Base-by-base conservation (phyloP, 2,329 filamentous ascomycete species). In the Dactylellina drechsleri region DNA sequence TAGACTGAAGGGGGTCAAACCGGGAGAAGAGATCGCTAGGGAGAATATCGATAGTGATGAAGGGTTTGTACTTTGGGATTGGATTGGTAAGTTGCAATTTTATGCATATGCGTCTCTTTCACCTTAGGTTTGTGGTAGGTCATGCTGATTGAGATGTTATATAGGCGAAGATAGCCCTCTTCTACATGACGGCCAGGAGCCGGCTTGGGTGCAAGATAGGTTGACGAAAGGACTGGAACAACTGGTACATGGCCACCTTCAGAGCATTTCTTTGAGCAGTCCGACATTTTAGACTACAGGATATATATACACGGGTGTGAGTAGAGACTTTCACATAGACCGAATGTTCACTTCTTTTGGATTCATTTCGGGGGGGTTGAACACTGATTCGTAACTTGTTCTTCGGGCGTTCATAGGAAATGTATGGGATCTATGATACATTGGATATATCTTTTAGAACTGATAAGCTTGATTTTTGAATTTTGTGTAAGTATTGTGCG, bases 201-300 rank as follows among this genome's bases (percentile, higher is more conserved):
- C 88, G 0, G 88, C 90, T 79, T 91, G 89, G 86, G 82, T 91
- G 61, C 82, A 91, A 2, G 86, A 90, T 79, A 83, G 89, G 45
- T 81, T 91, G 15, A 89, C 87, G 79, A 88, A 91, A 81, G 90
- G 88, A 79, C 80, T 92, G 78, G 81, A 85, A 8, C 81, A 85
- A 47, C 79, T 84, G 41, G 78, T 80, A 53, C 76, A 53, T 26
- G 77, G 78, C 58, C 65, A 77, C 65, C 15, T 68, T 13, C 57
- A 68, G 40, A 65, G 36, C 20, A 75, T 68, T 40, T 68, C 56
- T 5, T 20, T 75, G 43, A 59, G 56, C 15, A 26, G 23, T 41
- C 31, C 53, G 18, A 20, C 15, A 28, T 43, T 59, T 47, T 59
- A 57, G 12, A 12, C 12, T 12, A 15, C 31, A 36, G 10, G 31